Base-by-base conservation (phyloP, 2,329 filamentous ascomycete species). In the Cladosporium oxysporum region DNA sequence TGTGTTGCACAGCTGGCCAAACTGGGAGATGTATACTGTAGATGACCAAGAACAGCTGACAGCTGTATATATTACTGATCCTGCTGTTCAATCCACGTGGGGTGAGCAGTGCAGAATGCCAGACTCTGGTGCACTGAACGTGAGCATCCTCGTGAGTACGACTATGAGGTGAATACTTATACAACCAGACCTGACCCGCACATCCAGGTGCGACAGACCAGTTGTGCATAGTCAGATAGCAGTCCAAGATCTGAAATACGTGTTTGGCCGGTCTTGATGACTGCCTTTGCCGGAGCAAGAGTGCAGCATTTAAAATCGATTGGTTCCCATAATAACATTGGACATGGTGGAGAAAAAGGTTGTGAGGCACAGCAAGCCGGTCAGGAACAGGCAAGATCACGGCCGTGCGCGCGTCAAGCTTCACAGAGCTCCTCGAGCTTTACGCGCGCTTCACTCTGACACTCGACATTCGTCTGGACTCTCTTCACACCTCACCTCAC, bases 371-470 rank as follows among this genome's bases (percentile, higher is more conserved):
- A 53, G 18, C 23, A 53, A 53, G 18, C 37, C 10, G 37, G 6
- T 53, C 52, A 55, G 52, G 52, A 55, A 55, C 52, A 55, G 16
- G 52, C 28, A 23, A 33, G 18, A n/a, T 2, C 4, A 11, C 7
- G 50, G 52, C 29, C 50, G 28, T 53, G 50, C 26, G 41, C 50
- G 41, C 41, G 41, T 47, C 41, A 53, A 53, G 50, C 49, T 50
- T 28, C n/a, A 41, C 16, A 53, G 50, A 53, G 50, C 29, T 55
- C 31, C 52, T 26, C 23, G 23, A 31, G 31, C 52, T 55, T 55
- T 18, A 55, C 52, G 28, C 50, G 16, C 28, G 52, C 52, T 55
- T 55, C 28, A 31, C 10, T 29, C 52, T 18, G 23, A n/a, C 29
- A 31, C 18, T 29, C 49, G 26, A 33, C 28, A 33, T 55, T 33